Evolutionary conservation across 768 basidiomycete genomes (phyloP).

Genomic region (Tulasnella sp.): DNA sequence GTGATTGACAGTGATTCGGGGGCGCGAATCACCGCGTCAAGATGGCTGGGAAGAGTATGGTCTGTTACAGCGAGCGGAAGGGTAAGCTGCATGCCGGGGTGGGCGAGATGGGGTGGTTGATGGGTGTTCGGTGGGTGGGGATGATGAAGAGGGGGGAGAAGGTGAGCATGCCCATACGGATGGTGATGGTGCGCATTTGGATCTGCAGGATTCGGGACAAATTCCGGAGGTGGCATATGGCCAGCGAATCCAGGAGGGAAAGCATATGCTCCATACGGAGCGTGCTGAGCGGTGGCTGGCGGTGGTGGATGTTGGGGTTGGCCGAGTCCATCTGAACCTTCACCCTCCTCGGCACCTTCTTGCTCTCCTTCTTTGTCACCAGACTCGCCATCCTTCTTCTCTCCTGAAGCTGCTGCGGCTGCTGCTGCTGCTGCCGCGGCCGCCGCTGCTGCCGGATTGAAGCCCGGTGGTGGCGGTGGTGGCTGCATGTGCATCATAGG

Average conservation of each 20-base stretch:
- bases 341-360: neutral
- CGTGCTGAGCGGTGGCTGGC: neutral
- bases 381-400: conserved; percentile 11
- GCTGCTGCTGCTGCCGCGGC: neutral
- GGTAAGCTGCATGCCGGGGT: conserved; percentile 26
- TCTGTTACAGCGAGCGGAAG: conserved; percentile 23
- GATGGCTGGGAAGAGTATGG: conserved; percentile 22
- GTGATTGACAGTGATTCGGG: conserved; percentile 21
- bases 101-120: conserved; percentile 12
- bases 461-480: conserved; percentile 16
- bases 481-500: conserved; percentile 23
- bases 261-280: conserved; percentile 15
- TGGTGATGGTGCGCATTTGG: conserved; percentile 19
- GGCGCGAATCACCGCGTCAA: conserved; percentile 24
- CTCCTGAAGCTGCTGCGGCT: neutral
- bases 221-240: conserved; percentile 25
- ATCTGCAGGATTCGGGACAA: conserved; percentile 21
- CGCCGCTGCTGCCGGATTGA: neutral
- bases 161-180: conserved; percentile 17
- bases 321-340: neutral
- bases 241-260: conserved; percentile 21
- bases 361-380: conserved; percentile 11
- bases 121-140: conserved; percentile 16
- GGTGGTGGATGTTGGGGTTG: conserved; percentile 14
- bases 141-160: conserved; percentile 21